Conservation (phyloP, 306 rosid species). For the Cucumis cinereus region DNA sequence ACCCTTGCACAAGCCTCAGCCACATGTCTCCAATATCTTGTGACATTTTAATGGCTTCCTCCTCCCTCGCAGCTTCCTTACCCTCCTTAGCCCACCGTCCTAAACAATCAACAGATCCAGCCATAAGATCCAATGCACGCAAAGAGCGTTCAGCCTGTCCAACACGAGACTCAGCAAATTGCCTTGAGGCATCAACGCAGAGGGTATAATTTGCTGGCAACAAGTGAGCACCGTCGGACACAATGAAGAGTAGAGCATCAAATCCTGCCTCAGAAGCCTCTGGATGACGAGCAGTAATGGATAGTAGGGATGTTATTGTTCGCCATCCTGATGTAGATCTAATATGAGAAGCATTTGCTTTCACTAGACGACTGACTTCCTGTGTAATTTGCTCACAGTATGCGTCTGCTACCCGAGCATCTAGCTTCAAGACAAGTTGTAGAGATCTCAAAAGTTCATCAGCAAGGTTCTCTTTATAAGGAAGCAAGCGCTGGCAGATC, state of each 20-base stretch:
- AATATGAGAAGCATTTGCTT: constrained; percentile 91
- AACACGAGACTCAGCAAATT: constrained; percentile 95
- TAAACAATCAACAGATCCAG: constrained; percentile 74
- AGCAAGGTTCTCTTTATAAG: constrained; percentile 88
- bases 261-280: constrained; percentile 97
- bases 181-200: constrained; percentile 75
- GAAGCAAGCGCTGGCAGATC: constrained; percentile 96
- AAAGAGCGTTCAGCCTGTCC: constrained; percentile 88
- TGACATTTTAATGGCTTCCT: constrained; percentile 49
- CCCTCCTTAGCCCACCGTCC: constrained; percentile 58
- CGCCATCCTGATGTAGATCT: constrained; percentile 94
- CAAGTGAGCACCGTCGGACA: constrained; percentile 81
- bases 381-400: constrained; percentile 96
- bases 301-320: constrained; percentile 70
- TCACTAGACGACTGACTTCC: constrained; percentile 93
- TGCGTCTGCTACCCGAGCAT: constrained; percentile 96
- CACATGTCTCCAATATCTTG: constrained; percentile 96
- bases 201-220: constrained; percentile 74
- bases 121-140: constrained; percentile 77
- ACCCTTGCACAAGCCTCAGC: constrained; percentile 79
- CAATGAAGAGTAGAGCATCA: constrained; percentile 72
- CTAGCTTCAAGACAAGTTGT: constrained; percentile 90
- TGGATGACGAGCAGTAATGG: constrained; percentile 72
- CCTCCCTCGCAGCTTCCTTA: constrained; percentile 56
- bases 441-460: constrained; percentile 92